Evolutionary conservation across 2,329 filamentous ascomycete genomes (phyloP), one percentile per base, ranked within the genome.

Genomic region (Colletotrichum eremochloae): DNA sequence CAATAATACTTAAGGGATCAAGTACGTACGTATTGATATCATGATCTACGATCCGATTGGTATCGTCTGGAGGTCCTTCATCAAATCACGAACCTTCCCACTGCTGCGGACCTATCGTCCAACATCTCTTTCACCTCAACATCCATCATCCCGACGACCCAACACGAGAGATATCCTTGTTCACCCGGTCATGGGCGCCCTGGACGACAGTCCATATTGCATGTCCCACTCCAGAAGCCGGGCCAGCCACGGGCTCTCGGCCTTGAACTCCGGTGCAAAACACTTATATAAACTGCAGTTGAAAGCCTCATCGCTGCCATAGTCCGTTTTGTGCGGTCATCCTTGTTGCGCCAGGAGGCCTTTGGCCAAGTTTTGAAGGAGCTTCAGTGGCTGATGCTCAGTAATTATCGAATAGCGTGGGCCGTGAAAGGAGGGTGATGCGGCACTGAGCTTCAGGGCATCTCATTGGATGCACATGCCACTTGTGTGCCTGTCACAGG

Each of bases 391-490:
- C 29, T 36, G 5, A 1, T 48, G 18, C 15, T 48, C 18, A 11
- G 29, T 36, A 24, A 24, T 24, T 24, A 14, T 48, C 42, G 3
- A 48, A 36, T 15, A 48, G 33, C 31, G 18, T 36, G 8, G 58
- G 42, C 20, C 31, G 42, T 9, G 42, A 31, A 0, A 61, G 24
- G 24, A 24, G 24, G 24, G 24, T 24, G 24, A 24, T 24, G 24
- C 24, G 24, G 24, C 24, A 24, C 24, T 24, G 24, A 24, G 24
- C 24, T 24, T 24, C 24, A 24, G 24, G 60, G 42, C 33, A 38
- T 52, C 6, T 38, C 12, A 44, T 70, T 40, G 18, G 44, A 24
- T 69, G 55, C 66, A 68, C 64, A 36, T 44, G 46, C 38, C 56
- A 33, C 15, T 24, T 5, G 42, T 36, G 50, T 31, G 29, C 44